These are phyloP conservation scores for Ilyonectria destructans DNA, from an alignment of 2,329 filamentous ascomycete genomes.

Conservation along the genomic window DNA sequence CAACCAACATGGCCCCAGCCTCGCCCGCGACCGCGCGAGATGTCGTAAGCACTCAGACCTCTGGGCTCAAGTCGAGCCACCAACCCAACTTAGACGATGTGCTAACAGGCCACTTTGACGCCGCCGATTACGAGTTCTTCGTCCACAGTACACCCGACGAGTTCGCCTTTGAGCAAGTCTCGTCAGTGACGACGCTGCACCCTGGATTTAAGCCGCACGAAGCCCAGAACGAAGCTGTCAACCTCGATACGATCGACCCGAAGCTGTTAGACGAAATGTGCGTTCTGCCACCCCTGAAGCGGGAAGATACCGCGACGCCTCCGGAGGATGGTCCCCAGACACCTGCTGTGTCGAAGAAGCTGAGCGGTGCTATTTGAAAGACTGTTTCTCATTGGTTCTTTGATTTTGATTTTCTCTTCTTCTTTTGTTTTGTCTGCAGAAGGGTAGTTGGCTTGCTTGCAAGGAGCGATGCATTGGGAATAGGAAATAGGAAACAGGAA, in stretches of 20 bases:
- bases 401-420: not conserved
- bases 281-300: not conserved
- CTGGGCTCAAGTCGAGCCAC: not conserved
- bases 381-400: constrained; percentile 4
- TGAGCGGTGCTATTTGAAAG: constrained; percentile 6
- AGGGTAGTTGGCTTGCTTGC: not conserved
- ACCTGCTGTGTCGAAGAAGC: not conserved
- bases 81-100: constrained; percentile 8
- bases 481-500: not conserved
- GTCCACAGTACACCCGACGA: not conserved
- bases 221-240: not conserved
- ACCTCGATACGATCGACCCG: constrained; percentile 30
- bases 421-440: not conserved
- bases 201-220: not conserved
- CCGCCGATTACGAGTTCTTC: not conserved
- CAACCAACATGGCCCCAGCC: not conserved
- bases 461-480: not conserved
- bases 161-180: not conserved
- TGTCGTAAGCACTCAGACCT: constrained; percentile 27
- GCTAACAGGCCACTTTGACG: constrained; percentile 25
- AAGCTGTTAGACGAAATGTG: constrained; percentile 24
- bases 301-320: not conserved
- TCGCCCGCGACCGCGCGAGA: not conserved
- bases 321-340: constrained; percentile 14
- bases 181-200: constrained; percentile 2